Evolutionary conservation across 148 eudicot genomes (phyloP).

Genomic region (Rheum nobile): DNA sequence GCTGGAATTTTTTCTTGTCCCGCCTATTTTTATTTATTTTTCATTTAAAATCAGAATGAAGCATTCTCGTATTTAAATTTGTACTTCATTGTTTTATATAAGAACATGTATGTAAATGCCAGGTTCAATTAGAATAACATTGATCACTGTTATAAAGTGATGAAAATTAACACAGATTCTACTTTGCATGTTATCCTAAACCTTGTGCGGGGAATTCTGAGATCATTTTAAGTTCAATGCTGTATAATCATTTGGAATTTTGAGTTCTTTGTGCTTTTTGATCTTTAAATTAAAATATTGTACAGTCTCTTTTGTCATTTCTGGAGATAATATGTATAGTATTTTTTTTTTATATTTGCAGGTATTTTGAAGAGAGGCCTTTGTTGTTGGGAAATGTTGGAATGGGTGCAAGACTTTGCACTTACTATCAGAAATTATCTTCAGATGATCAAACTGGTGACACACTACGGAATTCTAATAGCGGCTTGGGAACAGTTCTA

Average conservation of each 20-base stretch:
- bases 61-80: neutral
- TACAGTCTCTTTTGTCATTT: neutral
- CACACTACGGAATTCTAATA: slow-evolving; percentile 43
- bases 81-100: neutral
- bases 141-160: neutral
- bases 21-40: neutral
- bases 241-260: neutral
- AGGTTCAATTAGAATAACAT: neutral
- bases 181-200: neutral
- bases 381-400: slow-evolving; percentile 80
- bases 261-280: neutral
- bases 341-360: slow-evolving; percentile 22
- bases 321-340: neutral
- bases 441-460: slow-evolving; percentile 75
- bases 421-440: slow-evolving; percentile 82
- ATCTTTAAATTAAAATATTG: neutral
- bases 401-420: slow-evolving; percentile 95
- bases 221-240: neutral
- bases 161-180: neutral
- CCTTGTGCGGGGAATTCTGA: neutral
- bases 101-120: neutral
- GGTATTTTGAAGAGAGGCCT: slow-evolving; percentile 99
- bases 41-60: neutral
- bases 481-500: slow-evolving; percentile 64
- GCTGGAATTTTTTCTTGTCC: neutral